phyloP scores from a whole-genome alignment of 257 asterid species.

The Solanum bulbocastanum region DNA sequence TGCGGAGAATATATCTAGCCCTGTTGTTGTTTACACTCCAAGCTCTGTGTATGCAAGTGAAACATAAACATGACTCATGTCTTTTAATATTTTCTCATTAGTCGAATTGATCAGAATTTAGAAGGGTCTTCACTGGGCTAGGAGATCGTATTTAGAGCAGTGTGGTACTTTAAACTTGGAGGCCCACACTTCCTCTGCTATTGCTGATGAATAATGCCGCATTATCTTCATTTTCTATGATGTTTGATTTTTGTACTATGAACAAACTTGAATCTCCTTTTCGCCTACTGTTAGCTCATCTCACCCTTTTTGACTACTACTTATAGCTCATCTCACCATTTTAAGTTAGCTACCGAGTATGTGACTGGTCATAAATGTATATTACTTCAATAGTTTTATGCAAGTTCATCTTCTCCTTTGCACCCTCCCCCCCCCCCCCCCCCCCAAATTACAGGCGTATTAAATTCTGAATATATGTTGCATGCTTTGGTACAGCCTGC shows the following conservation, averaged over 20 bases:
- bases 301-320: not conserved
- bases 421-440: not conserved
- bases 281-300: not conserved
- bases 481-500: slow-evolving; percentile 35
- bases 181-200: not conserved
- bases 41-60: not conserved
- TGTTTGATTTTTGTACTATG: not conserved
- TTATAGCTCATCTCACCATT: not conserved
- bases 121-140: not conserved
- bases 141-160: not conserved
- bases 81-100: not conserved
- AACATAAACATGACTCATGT: not conserved
- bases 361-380: not conserved
- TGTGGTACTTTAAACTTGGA: not conserved
- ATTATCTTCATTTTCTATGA: not conserved
- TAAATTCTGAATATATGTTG: not conserved
- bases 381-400: not conserved
- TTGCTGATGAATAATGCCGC: not conserved
- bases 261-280: not conserved
- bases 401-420: not conserved
- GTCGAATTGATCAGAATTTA: not conserved
- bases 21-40: not conserved
- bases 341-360: not conserved
- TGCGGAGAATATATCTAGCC: not conserved
- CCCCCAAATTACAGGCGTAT: not conserved